These are phyloP conservation scores for Leishmania gerbilli DNA, from an alignment of 208 protist genomes.

Conservation along the genomic window DNA sequence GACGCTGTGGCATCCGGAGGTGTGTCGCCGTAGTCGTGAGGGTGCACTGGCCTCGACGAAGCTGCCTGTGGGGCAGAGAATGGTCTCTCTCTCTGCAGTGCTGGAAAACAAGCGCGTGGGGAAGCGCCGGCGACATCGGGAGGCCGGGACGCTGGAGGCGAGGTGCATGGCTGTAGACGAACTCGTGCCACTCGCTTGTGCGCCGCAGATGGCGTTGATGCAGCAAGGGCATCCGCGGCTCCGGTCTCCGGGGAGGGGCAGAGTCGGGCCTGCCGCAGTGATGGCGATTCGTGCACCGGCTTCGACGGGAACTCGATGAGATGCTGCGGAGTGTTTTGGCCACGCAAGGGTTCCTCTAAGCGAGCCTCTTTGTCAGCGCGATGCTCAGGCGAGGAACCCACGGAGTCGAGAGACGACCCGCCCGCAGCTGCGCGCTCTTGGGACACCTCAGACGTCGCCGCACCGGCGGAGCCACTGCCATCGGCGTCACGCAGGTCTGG, in stretches of 20 bases:
- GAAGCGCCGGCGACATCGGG: not conserved
- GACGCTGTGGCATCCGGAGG: not conserved
- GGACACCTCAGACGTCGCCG: not conserved
- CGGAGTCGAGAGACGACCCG: not conserved
- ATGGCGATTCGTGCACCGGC: not conserved
- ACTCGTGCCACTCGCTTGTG: not conserved
- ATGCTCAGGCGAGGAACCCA: not conserved
- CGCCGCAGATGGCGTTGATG: not conserved
- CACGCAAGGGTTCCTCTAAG: not conserved
- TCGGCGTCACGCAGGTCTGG: not conserved
- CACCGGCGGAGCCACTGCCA: not conserved
- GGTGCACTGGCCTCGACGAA: not conserved
- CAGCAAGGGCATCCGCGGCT: not conserved
- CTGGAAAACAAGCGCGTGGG: not conserved
- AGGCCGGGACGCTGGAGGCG: conserved; percentile 4
- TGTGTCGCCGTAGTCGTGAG: not conserved
- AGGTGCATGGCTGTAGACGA: conserved; percentile 2
- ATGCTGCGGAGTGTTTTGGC: not conserved
- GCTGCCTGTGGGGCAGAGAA: not conserved
- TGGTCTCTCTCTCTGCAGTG: not conserved
- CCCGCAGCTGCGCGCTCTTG: not conserved
- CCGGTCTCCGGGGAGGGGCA: not conserved
- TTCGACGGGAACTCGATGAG: not conserved
- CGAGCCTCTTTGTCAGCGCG: not conserved
- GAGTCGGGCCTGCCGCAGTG: not conserved